Base-by-base conservation (phyloP, 2,329 filamentous ascomycete species). In the Colletotrichum lentis region DNA sequence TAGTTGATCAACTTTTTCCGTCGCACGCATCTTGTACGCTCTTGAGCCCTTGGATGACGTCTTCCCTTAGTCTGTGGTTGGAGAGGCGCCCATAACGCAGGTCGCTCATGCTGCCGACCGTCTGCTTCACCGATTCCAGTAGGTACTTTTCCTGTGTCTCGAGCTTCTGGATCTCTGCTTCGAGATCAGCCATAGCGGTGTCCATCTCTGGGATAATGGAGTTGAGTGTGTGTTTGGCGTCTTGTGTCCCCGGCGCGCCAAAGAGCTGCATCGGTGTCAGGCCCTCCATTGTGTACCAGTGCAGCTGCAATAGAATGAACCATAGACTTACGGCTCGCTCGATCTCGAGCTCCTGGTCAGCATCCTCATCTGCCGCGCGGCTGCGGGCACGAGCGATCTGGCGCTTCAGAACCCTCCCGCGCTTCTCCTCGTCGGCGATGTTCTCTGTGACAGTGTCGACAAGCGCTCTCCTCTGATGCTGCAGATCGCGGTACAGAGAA, bases 31-130 rank as follows among this genome's bases (percentile, higher is more conserved):
- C 83, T 76, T 91, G 87, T 41, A 93, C 81, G 69, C 85, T 84
- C 69, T 83, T 81, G 43, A 96, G 80, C 6, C 90, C 90, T 54
- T 90, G 86, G 20, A 93, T 80, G 37, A 93, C 86, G 71, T 94
- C 90, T 54, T 88, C 84, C 31, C 83, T 83, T 39, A 94, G 79
- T 67, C 88, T 83, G 24, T 83, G 77, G 70, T 91, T 91, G 43
- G 86, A 84, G 66, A 96, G 85, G 63, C 89, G 89, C 44, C 94
- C 93, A 74, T 96, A 95, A 53, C 92, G 88, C 63, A 97, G 83
- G 78, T 96, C 92, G 77, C 93, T 96, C 76, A 97, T 81, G 55
- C 86, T 88, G 39, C 90, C 90, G 18, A 96, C 85, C 0, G 85
- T 90, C 64, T 88, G 84, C 71, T 85, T 84, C 59, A 96, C 85